Percentiles rank a stretch among this genome's conserved stretches.
Conservation (phyloP, 1,284 basidiomycete species). For the Sanghuangporus sanghuang region DNA sequence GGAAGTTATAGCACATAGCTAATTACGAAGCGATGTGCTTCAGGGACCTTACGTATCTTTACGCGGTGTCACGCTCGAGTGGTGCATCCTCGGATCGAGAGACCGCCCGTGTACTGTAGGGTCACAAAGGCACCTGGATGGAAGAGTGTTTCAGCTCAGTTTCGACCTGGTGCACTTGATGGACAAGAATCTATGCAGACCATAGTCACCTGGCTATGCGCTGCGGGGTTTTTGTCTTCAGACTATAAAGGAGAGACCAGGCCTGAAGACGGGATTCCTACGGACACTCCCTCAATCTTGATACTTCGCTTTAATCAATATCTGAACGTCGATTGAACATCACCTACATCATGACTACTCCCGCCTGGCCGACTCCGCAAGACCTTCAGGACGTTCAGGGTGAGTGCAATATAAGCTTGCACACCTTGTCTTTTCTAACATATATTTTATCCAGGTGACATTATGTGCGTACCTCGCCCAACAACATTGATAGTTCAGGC, state of each 20-base stretch:
- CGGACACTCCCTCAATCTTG: not conserved
- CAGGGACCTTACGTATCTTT: not conserved
- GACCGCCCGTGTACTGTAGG: not conserved
- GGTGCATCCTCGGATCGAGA: not conserved
- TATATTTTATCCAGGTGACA: constrained; percentile 5
- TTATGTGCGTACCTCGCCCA: constrained; percentile 7
- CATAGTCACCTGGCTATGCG: not conserved
- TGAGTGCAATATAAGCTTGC: not conserved
- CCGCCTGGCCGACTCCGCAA: constrained; percentile 15
- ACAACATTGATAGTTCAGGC: not conserved
- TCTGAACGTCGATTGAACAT: not conserved
- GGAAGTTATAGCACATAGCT: too few relatives aligned
- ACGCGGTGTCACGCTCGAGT: not conserved
- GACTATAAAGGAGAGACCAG: not conserved
- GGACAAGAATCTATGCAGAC: not conserved
- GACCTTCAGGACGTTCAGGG: constrained; percentile 18
- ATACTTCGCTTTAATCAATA: not conserved
- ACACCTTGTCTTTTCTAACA: not conserved
- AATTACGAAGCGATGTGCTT: not conserved
- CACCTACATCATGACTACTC: not conserved
- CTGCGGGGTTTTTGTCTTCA: not conserved
- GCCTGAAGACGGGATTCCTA: not conserved
- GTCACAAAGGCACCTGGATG: not conserved
- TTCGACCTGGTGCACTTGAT: not conserved
- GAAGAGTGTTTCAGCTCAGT: not conserved